Percentiles rank a stretch among this genome's conserved stretches.
These are phyloP conservation scores for Nannochloris sp. DNA, from an alignment of 139 green algal species.

Conservation along the genomic window DNA sequence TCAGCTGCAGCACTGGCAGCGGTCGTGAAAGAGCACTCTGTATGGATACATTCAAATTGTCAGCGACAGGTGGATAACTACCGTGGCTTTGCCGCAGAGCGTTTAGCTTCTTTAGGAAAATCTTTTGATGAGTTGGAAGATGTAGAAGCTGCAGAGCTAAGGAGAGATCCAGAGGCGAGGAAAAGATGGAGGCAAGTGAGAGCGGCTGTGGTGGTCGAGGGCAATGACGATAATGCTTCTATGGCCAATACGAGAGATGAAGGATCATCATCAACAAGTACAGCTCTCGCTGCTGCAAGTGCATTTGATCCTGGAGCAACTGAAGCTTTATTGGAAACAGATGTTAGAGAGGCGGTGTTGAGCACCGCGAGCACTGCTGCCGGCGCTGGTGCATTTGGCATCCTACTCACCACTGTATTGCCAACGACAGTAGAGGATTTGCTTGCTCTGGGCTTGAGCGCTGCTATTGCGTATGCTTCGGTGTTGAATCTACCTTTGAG, in stretches of 20 bases:
- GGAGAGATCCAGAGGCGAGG: slow-evolving; percentile 3
- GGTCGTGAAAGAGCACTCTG: slow-evolving; percentile 54
- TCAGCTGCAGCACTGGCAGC: slow-evolving; percentile 17
- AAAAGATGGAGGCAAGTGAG: slow-evolving; percentile 6
- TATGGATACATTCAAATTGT: slow-evolving; percentile 75
- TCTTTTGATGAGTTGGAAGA: slow-evolving; percentile 12
- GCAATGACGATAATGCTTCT: background rate
- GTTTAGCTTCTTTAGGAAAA: slow-evolving; percentile 20
- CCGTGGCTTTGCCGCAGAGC: slow-evolving; percentile 22
- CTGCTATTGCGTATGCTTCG: slow-evolving; percentile 57
- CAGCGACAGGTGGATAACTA: slow-evolving; percentile 62
- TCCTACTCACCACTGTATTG: slow-evolving; percentile 54
- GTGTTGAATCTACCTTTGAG: slow-evolving; percentile 80
- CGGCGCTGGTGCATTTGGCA: slow-evolving; percentile 39
- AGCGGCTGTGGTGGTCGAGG: slow-evolving; percentile 16
- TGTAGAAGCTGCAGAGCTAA: slow-evolving; percentile 1
- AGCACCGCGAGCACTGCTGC: slow-evolving; percentile 53
- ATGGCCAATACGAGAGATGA: background rate
- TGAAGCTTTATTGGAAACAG: slow-evolving; percentile 61
- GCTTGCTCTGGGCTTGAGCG: slow-evolving; percentile 50
- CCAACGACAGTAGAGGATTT: slow-evolving; percentile 72
- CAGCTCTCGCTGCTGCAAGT: slow-evolving; percentile 12
- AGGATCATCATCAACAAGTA: background rate
- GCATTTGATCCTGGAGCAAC: slow-evolving; percentile 48
- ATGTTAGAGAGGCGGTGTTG: slow-evolving; percentile 72